Percentiles rank a stretch among this genome's conserved stretches.
Conservation (phyloP, 352 stramenopile species). For the Globisporangium iwayamae region DNA sequence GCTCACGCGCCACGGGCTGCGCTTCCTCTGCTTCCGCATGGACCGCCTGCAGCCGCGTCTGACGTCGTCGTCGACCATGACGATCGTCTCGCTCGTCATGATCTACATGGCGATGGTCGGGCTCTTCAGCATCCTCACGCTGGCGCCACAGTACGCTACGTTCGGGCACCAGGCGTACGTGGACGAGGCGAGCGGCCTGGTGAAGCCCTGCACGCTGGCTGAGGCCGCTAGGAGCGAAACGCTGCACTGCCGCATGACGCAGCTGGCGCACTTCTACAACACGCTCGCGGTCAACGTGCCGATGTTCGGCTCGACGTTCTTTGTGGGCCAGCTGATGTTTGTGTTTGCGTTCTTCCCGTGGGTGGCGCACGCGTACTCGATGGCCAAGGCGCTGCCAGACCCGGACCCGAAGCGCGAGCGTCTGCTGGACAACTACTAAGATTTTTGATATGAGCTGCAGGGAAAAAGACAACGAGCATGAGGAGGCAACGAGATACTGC, state of each 20-base stretch:
- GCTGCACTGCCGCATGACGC: constrained; percentile 67
- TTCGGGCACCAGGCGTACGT: constrained; percentile 79
- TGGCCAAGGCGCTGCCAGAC: constrained; percentile 56
- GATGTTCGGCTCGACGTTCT: constrained; percentile 73
- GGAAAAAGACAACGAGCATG: too few species aligned
- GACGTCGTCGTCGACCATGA: constrained; percentile 73
- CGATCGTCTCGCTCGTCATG: constrained; percentile 70
- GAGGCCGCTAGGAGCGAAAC: constrained; percentile 50
- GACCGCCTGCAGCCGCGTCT: constrained; percentile 66
- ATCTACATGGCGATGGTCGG: constrained; percentile 82
- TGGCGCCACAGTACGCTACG: constrained; percentile 82
- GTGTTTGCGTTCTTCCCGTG: constrained; percentile 75
- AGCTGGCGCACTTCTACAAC: constrained; percentile 83
- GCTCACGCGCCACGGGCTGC: constrained; percentile 70
- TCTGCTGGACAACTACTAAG: constrained; percentile 58
- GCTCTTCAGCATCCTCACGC: constrained; percentile 76
- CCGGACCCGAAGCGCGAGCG: constrained; percentile 68
- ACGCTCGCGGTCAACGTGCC: constrained; percentile 62
- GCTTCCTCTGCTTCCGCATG: constrained; percentile 77
- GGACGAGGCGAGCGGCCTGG: constrained; percentile 31
- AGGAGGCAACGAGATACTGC: background rate
- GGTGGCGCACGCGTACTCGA: constrained; percentile 68
- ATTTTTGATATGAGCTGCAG: background rate
- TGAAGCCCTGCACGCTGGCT: constrained; percentile 61
- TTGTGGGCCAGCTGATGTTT: constrained; percentile 70